Conservation (phyloP, 352 stramenopile species). For the Globisporangium abappressorium region DNA sequence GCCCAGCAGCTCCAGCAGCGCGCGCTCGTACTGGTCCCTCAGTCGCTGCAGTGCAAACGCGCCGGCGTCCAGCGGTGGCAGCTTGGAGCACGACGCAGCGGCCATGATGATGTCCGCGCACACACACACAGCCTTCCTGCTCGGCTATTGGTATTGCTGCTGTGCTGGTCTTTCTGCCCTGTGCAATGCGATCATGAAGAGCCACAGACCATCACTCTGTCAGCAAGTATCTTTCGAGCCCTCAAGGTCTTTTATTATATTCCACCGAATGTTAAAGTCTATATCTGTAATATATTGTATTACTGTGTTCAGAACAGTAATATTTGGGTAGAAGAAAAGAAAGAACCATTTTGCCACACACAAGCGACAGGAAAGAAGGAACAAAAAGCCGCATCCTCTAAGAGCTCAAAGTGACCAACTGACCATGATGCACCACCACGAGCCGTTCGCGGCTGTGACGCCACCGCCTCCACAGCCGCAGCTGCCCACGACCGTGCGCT, state of each 20-base stretch:
- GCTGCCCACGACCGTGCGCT: constrained; percentile 70
- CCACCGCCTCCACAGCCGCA: not conserved
- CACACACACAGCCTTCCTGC: not conserved
- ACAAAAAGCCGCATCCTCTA: constrained; percentile 1
- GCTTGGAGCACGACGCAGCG: constrained; percentile 4
- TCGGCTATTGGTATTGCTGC: not conserved
- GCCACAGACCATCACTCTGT: not conserved
- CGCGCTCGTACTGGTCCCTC: constrained; percentile 40
- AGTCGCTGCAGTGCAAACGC: constrained; percentile 20
- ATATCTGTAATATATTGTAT: not conserved
- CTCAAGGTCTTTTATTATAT: not conserved
- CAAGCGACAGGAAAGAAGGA: constrained; percentile 5
- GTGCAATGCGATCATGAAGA: not conserved
- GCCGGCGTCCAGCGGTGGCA: constrained; percentile 11
- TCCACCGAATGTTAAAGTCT: not conserved
- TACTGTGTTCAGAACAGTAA: too few relatives aligned
- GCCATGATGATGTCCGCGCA: not conserved
- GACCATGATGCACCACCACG: constrained; percentile 11
- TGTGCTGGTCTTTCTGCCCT: not conserved
- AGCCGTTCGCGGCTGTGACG: not conserved
- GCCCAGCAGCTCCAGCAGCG: constrained; percentile 37
- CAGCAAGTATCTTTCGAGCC: not conserved
- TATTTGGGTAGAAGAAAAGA: not conserved
- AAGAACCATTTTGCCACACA: not conserved
- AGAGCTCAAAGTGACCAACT: not conserved